phyloP scores from a whole-genome alignment of 352 stramenopile genomes.

The Phytophthora pisi region DNA sequence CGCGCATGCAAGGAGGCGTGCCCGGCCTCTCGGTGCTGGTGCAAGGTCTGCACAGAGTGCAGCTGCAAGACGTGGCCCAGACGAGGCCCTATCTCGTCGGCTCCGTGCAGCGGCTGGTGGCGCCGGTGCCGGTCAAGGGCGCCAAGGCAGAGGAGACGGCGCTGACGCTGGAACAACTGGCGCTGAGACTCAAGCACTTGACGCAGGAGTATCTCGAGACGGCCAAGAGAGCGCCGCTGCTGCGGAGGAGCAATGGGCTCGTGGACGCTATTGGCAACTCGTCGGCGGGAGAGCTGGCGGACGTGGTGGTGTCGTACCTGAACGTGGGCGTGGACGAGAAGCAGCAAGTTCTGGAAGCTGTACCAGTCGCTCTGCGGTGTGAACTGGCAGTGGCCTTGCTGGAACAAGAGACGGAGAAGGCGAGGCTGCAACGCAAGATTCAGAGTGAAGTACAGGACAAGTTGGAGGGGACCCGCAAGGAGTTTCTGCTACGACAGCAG shows the following conservation, averaged over 20 bases:
- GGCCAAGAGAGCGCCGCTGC: conserved; percentile 59
- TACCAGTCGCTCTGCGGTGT: conserved; percentile 49
- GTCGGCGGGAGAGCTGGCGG: conserved; percentile 64
- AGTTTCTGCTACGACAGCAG: conserved; percentile 98
- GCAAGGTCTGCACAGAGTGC: conserved; percentile 62
- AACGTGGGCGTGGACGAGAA: conserved; percentile 61
- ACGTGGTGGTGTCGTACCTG: conserved; percentile 76
- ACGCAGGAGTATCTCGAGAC: conserved; percentile 73
- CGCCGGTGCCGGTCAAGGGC: conserved; percentile 21
- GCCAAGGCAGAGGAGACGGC: conserved; percentile 22
- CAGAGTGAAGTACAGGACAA: conserved; percentile 76
- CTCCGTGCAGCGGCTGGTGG: conserved; percentile 42
- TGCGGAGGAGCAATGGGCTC: conserved; percentile 61
- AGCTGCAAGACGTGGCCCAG: conserved; percentile 53
- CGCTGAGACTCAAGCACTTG: conserved; percentile 62
- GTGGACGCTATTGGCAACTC: conserved; percentile 70
- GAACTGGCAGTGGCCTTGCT: conserved; percentile 56
- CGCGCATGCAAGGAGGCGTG: conserved; percentile 56
- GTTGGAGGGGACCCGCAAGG: conserved; percentile 66
- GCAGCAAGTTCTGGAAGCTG: conserved; percentile 61
- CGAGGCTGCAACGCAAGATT: conserved; percentile 70
- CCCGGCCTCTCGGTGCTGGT: conserved; percentile 71
- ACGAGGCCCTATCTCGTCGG: conserved; percentile 67
- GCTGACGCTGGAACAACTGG: conserved; percentile 41
- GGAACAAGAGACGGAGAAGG: conserved; percentile 66